phyloP scores from a whole-genome alignment of 164 flowering plant species.

The grape (Vitis vinifera) region DNA sequence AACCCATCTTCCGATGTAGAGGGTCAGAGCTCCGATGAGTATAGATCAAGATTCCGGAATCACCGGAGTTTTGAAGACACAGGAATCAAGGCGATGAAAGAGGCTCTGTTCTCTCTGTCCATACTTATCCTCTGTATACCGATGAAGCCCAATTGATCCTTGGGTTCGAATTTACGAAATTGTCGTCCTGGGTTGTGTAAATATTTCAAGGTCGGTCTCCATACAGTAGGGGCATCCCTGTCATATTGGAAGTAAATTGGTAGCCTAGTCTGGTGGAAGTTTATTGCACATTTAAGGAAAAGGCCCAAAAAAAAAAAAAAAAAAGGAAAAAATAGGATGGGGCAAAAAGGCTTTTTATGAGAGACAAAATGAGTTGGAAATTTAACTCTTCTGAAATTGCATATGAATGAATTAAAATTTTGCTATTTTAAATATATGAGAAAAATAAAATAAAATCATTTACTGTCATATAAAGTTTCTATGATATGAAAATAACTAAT shows the following conservation, averaged over 20 bases:
- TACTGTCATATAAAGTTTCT: no score
- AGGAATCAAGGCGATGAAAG: slow-evolving; percentile 10
- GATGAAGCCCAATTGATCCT: slow-evolving; percentile 13
- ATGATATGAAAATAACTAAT: no score
- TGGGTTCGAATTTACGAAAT: slow-evolving; percentile 18
- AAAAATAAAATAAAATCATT: no score
- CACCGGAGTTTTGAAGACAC: neutral
- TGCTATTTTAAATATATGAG: no score
- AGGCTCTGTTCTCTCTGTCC: slow-evolving; percentile 6
- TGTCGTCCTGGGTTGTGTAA: slow-evolving; percentile 16
- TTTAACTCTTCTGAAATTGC: no score
- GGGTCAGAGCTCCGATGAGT: slow-evolving; percentile 10
- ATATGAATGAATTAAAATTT: no score
- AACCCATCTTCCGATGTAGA: slow-evolving; percentile 23
- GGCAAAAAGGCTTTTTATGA: no score
- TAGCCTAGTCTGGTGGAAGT: slow-evolving; percentile 6
- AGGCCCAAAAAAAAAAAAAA: neutral
- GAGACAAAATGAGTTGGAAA: no score
- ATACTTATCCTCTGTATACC: slow-evolving; percentile 14
- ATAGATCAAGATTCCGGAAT: slow-evolving; percentile 4
- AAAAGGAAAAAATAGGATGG: neutral
- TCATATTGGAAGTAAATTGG: neutral
- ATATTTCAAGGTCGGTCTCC: neutral
- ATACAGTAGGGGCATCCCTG: slow-evolving; percentile 14
- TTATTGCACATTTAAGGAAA: neutral